Evolutionary conservation across 768 basidiomycete genomes (phyloP), one percentile per base, ranked within the genome.

Genomic region (Amanita pallidorosea): DNA sequence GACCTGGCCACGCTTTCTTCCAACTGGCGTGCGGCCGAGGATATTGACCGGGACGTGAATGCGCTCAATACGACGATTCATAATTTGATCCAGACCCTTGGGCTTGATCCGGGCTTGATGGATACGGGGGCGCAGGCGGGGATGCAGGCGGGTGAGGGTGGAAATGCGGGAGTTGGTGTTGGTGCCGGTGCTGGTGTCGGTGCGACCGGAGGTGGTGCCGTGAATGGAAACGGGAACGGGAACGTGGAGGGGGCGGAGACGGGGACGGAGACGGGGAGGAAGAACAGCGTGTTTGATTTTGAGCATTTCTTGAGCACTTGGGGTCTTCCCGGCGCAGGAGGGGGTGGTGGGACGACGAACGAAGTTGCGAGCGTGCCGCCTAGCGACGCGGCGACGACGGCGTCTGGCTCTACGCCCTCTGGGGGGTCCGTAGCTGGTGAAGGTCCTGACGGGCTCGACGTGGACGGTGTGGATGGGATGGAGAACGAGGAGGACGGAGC

Each of bases 41-140:
- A 84, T 54, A 81, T 92, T 41, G 80, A 82, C 53, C 73, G 75
- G 42, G 85, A 88, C 51, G 85, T 92, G 23, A 80, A 83, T 55
- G 76, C 78, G 34, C 65, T 91, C 48, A 79, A 85, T 54, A 69
- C 66, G 11, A 81, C 77, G 53, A 80, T 94, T 38, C 76, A 87
- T 53, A 76, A 77, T 5, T 70, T 93, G 53, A 85, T 91, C 27
- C 73, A 84, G 55, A 75, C 75, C 44, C 73, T 90, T 42, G 85
- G 85, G 6, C 63, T 86, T 44, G 83, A 88, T 60, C 70, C 81
- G 17, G 53, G 44, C 9, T 33, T 66, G 8, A 55, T 74, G 34
- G 58, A 62, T 4, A 48, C 49, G 31, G 54, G 43, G 1, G 22
- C 4, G 12, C 12, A 41, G 13, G 37, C 3, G 15, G 36, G 25